Conservation (phyloP, 1,284 basidiomycete species). For the Trichosporon sp. region DNA sequence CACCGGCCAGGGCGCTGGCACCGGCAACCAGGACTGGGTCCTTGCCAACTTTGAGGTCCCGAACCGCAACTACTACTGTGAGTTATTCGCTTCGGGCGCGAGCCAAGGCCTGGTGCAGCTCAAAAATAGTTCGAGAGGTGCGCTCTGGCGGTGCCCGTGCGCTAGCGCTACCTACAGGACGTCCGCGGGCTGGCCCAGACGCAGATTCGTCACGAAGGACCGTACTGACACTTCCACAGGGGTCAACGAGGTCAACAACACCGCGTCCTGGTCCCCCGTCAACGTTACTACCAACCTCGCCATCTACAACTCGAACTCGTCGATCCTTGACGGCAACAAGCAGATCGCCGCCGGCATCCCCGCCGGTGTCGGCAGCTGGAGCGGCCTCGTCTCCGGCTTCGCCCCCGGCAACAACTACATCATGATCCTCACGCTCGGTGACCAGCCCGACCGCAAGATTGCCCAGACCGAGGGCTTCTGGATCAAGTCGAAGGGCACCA, state of each 20-base stretch:
- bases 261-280: slow-evolving; percentile 13
- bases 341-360: slow-evolving; percentile 12
- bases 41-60: neutral
- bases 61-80: slow-evolving; percentile 4
- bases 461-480: slow-evolving; percentile 19
- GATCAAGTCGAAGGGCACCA: slow-evolving; percentile 15
- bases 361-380: slow-evolving; percentile 24
- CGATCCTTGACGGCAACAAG: slow-evolving; percentile 6
- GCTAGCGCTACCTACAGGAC: neutral
- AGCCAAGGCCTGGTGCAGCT: neutral
- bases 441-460: slow-evolving; percentile 15
- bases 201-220: neutral
- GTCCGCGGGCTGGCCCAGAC: neutral
- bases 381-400: slow-evolving; percentile 20
- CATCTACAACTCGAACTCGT: slow-evolving; percentile 17
- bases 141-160: neutral
- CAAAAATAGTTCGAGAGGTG: neutral
- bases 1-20: neutral
- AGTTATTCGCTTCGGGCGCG: neutral
- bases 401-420: slow-evolving; percentile 25
- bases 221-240: slow-evolving; percentile 11
- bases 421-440: slow-evolving; percentile 11
- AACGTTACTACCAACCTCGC: slow-evolving; percentile 12
- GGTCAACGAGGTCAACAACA: slow-evolving; percentile 13
- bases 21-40: neutral